These are phyloP conservation scores for Pseudocercospora cruenta DNA, from an alignment of 2,329 filamentous ascomycete genomes.

Conservation along the genomic window DNA sequence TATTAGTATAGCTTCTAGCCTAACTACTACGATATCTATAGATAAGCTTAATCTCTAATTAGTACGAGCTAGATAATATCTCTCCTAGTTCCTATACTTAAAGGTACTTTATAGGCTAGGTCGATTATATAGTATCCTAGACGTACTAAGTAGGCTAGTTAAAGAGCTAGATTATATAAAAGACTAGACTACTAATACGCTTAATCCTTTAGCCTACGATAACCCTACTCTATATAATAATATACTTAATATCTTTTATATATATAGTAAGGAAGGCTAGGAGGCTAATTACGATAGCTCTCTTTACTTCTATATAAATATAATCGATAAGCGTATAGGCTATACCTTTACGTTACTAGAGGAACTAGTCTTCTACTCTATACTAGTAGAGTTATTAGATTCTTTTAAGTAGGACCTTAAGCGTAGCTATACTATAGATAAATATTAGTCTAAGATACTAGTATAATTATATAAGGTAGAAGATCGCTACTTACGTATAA, in stretches of 20 bases:
- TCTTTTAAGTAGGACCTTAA: too few species aligned
- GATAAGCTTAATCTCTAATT: neutral
- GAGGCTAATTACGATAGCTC: too few species aligned
- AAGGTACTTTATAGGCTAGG: neutral
- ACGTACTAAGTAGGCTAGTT: neutral
- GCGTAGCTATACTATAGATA: too few species aligned
- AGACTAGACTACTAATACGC: too few species aligned
- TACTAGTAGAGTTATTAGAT: neutral
- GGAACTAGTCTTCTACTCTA: neutral
- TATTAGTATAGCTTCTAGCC: neutral
- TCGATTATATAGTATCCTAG: neutral
- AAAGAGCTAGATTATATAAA: neutral
- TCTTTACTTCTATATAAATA: too few species aligned
- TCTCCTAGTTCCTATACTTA: neutral
- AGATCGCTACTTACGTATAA: too few species aligned
- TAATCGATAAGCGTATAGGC: too few species aligned
- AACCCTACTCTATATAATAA: neutral
- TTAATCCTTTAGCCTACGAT: neutral
- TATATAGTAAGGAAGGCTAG: too few species aligned
- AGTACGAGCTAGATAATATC: neutral
- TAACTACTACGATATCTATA: neutral
- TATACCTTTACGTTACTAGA: neutral
- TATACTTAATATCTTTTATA: neutral
- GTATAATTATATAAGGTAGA: too few species aligned
- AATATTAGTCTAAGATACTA: too few species aligned